Base-by-base conservation (phyloP, 2,329 filamentous ascomycete genomes). In the Berkeleyomyces basicola region DNA sequence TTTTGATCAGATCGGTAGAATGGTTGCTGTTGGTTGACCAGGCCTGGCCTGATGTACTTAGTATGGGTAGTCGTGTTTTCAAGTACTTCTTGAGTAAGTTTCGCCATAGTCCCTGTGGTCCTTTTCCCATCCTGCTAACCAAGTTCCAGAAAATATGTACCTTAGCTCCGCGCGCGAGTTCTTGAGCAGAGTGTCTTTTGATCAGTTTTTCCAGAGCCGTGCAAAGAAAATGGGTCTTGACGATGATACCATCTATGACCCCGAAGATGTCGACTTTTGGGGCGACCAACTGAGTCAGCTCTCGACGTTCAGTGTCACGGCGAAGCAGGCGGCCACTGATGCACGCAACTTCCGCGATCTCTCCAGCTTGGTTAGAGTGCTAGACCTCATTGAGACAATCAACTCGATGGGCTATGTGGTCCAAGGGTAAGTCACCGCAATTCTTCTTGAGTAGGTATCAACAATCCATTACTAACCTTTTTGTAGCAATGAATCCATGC, bases 21-120 rank as follows among this genome's bases (percentile, higher is more conserved):
- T 97, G 92, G 91, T 85, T 92, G 71, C 75, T 88, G 64, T 79
- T 88, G 63, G 80, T 92, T 7, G 82, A 87, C 59, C 85, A 82
- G 10, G 79, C 87, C 62, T 91, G 86, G 85, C 76, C 79, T 14
- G 78, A 85, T 64, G 84, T 88, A 31, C 88, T 92, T 68, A 74
- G 76, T 16, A 78, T 83, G 63, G 84, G 89, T 49, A 81, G 82
- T 39, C 79, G 83, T 68, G 80, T 91, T n/a, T 89, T 96, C 74
- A 87, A 87, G 69, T 84, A 85, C 65, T 90, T 96, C 69, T 79
- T 95, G 57, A 80, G 90, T 95, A 82, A 78, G 89, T 80, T 43
- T 55, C 44, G 63, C 55, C 71, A 69, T 67, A 7, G 67, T 67
- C 64, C 63, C 68, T 62, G 69, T 64, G 33, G 4, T 2, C 47